Percentiles rank a stretch among this genome's conserved stretches.
phyloP scores from a whole-genome alignment of 257 asterid genomes.

The Salvia miltiorrhiza region DNA sequence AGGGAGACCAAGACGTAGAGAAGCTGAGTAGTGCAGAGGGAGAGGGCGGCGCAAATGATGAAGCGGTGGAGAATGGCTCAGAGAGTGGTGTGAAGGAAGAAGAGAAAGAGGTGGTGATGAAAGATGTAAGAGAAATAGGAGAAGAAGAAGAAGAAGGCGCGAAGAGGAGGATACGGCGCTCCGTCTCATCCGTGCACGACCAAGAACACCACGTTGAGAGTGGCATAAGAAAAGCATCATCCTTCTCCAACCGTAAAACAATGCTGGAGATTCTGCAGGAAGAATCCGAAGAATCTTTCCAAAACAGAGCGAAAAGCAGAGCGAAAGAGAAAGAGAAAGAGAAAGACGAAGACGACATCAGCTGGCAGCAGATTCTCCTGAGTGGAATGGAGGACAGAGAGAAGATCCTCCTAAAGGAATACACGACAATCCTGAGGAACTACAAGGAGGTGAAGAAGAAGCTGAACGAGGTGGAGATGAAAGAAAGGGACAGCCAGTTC shows the following conservation, averaged over 20 bases:
- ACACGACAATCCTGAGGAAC: conserved; percentile 40
- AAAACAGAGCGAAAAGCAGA: background rate
- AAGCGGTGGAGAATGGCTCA: background rate
- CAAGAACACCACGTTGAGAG: conserved; percentile 4
- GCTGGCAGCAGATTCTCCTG: conserved; percentile 51
- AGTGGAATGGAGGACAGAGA: conserved; percentile 57
- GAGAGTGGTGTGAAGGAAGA: conserved; percentile 18
- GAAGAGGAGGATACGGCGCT: conserved; percentile 21
- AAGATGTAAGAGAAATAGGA: background rate
- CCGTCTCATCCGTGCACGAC: background rate
- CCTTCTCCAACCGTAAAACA: conserved; percentile 12
- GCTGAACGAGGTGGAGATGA: conserved; percentile 38
- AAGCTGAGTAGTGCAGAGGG: conserved; percentile 16
- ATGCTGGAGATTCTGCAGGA: background rate
- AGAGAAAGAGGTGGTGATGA: conserved; percentile 12
- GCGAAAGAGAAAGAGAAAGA: conserved; percentile 26
- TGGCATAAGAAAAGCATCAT: background rate
- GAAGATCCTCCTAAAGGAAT: conserved; percentile 46
- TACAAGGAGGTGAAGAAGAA: conserved; percentile 44
- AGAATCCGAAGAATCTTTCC: background rate
- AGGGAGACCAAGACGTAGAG: background rate
- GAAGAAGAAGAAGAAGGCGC: background rate
- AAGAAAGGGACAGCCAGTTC: conserved; percentile 37
- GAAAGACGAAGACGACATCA: conserved; percentile 36
- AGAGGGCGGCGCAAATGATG: conserved; percentile 22